phyloP scores from a whole-genome alignment of 192 early-diverging fungal genomes.

The Nowakowskiella sp. region DNA sequence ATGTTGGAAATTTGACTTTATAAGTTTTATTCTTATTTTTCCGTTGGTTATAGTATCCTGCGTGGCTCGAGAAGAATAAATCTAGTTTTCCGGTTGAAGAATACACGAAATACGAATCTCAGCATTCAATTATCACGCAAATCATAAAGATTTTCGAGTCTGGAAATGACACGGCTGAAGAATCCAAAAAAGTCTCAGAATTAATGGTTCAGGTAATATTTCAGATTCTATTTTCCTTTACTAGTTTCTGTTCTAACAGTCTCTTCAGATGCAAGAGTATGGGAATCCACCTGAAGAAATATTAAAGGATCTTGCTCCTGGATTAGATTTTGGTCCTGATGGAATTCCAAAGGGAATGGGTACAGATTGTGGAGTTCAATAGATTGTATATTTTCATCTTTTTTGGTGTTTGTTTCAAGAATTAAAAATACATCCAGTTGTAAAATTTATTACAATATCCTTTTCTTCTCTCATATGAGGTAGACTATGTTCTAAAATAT shows the following conservation, averaged over 20 bases:
- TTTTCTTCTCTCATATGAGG: too few species aligned
- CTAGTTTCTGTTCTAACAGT: conserved; percentile 2
- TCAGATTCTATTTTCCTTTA: conserved; percentile 1
- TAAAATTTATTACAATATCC: too few species aligned
- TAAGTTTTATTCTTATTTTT: conserved; percentile 5
- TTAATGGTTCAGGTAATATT: conserved; percentile 80
- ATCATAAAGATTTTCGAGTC: conserved; percentile 70
- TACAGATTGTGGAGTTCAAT: too few species aligned
- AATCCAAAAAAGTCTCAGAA: conserved; percentile 65
- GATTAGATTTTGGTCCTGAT: conserved; percentile 71
- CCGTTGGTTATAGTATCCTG: conserved; percentile 62
- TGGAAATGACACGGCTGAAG: conserved; percentile 60
- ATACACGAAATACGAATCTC: conserved; percentile 65
- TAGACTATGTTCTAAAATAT: too few species aligned
- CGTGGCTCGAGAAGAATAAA: conserved; percentile 77
- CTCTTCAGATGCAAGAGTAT: conserved; percentile 80
- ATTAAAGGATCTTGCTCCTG: conserved; percentile 84
- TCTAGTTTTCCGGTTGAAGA: conserved; percentile 61
- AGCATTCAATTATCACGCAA: conserved; percentile 66
- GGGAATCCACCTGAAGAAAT: conserved; percentile 92
- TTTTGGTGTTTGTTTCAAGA: too few species aligned
- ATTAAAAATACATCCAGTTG: too few species aligned
- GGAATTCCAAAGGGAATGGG: conserved; percentile 63
- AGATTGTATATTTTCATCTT: too few species aligned
- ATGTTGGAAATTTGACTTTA: conserved; percentile 11